A percentile compares a stretch with the other conserved stretches of the same genome.
Evolutionary conservation across 2,329 filamentous ascomycete species (phyloP).

Genomic region (Hymenoscyphus infarciens): DNA sequence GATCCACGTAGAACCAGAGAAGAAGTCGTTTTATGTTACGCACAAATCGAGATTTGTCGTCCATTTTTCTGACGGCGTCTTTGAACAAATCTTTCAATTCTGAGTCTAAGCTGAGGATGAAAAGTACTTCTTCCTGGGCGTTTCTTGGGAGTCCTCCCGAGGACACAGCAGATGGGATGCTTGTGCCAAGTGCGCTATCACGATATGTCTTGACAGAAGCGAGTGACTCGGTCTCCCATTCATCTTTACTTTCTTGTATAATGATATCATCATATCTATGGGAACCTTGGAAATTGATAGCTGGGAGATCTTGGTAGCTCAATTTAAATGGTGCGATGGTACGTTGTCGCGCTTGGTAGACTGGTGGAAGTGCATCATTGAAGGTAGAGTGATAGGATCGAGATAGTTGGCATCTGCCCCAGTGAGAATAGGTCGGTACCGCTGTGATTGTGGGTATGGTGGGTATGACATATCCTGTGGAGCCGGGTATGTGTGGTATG

Average conservation of each 20-base stretch:
- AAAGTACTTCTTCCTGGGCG: no score
- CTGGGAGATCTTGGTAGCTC: conserved; percentile 59
- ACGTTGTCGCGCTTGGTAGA: conserved; percentile 65
- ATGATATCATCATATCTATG: conserved; percentile 57
- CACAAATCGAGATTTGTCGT: no score
- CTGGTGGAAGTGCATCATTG: conserved; percentile 60
- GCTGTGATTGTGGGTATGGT: conserved; percentile 53
- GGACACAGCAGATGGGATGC: no score
- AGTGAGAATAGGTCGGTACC: conserved; percentile 49
- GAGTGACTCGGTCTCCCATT: not conserved
- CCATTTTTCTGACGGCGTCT: no score
- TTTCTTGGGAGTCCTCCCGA: no score
- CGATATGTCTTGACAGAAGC: not conserved
- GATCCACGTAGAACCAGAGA: no score
- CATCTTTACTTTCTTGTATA: not conserved
- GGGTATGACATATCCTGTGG: conserved; percentile 62
- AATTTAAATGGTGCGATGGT: conserved; percentile 60
- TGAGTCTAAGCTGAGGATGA: no score
- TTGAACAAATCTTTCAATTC: no score
- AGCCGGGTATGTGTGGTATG: conserved; percentile 63
- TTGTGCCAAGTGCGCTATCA: no score
- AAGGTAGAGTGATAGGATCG: conserved; percentile 56
- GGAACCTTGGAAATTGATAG: conserved; percentile 58
- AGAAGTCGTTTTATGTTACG: no score
- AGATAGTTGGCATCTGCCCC: conserved; percentile 51